Percentiles rank a stretch among this genome's conserved stretches.
Conservation (phyloP, 2,329 filamentous ascomycete genomes). For the Magnaporthiopsis incrustans region DNA sequence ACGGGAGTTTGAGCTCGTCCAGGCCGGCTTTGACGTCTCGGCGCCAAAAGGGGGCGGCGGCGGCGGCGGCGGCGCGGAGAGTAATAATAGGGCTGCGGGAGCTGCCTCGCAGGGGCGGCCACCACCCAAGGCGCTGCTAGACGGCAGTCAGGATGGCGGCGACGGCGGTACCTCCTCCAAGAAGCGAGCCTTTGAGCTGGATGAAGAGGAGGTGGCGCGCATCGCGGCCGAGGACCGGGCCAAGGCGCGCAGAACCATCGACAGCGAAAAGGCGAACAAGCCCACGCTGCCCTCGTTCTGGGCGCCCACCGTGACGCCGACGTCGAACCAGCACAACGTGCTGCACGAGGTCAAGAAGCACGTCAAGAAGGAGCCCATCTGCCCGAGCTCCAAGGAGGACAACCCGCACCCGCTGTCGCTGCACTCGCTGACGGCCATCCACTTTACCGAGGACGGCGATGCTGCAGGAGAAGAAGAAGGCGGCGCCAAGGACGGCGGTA, state of each 20-base stretch:
- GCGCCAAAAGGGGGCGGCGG: conserved; percentile 16
- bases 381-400: conserved; percentile 62
- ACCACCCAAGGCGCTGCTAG: background rate
- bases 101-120: background rate
- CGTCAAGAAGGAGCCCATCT: conserved; percentile 61
- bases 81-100: too few relatives aligned
- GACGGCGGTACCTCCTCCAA: conserved; percentile 13
- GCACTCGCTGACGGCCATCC: conserved; percentile 66
- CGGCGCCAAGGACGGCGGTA: background rate
- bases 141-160: conserved; percentile 17
- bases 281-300: conserved; percentile 79
- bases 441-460: conserved; percentile 60
- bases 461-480: too few relatives aligned
- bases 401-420: conserved; percentile 68
- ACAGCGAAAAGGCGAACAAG: conserved; percentile 63
- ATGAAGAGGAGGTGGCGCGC: conserved; percentile 65
- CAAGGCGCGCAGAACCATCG: conserved; percentile 61
- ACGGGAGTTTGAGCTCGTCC: conserved; percentile 75
- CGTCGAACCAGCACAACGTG: conserved; percentile 48
- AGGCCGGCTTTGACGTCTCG: conserved; percentile 55
- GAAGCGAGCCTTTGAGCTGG: conserved; percentile 73
- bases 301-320: conserved; percentile 77
- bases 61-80: conserved; percentile 11
- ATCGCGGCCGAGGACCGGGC: conserved; percentile 62
- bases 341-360: conserved; percentile 51